A percentile compares a stretch with the other conserved stretches of the same genome.
Evolutionary conservation across 805 yeast genomes (phyloP).

Genomic region (Candida nanaspora): DNA sequence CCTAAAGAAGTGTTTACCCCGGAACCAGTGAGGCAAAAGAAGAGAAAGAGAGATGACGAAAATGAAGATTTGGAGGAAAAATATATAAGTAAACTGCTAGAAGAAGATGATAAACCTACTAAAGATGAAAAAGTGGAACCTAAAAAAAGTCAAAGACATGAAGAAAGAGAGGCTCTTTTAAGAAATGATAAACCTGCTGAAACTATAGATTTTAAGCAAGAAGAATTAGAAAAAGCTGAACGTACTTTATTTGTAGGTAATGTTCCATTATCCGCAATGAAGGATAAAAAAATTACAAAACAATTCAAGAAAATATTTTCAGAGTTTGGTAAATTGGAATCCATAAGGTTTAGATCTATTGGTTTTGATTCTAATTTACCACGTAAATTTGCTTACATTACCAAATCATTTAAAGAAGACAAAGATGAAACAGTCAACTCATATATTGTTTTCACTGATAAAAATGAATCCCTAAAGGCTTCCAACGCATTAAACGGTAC

Average conservation of each 20-base stretch:
- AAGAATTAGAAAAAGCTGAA: constrained; percentile 77
- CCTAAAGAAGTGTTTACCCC: constrained; percentile 14
- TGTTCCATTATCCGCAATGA: constrained; percentile 56
- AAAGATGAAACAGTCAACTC: constrained; percentile 72
- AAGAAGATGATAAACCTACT: constrained; percentile 30
- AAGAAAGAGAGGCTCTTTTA: constrained; percentile 3
- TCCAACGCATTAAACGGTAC: constrained; percentile 52
- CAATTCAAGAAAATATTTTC: constrained; percentile 59
- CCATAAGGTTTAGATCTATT: constrained; percentile 87
- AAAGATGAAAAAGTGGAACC: constrained; percentile 9
- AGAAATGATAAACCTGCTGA: constrained; percentile 28
- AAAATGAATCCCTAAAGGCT: constrained; percentile 39
- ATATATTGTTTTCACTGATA: constrained; percentile 69
- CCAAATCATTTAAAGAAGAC: constrained; percentile 61
- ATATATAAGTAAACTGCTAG: constrained; percentile 44
- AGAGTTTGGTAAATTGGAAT: constrained; percentile 48
- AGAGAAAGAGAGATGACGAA: constrained; percentile 23
- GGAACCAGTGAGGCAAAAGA: too few relatives aligned
- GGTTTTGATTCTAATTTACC: constrained; percentile 85
- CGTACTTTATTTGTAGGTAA: constrained; percentile 87
- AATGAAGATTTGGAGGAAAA: constrained; percentile 47
- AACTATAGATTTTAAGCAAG: constrained; percentile 52
- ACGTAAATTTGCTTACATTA: constrained; percentile 83
- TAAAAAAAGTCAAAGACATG: constrained; percentile 6
- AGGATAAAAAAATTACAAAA: constrained; percentile 54